Conservation (phyloP, 1,139 yeast species). For the Saccharomyces hybrid region DNA sequence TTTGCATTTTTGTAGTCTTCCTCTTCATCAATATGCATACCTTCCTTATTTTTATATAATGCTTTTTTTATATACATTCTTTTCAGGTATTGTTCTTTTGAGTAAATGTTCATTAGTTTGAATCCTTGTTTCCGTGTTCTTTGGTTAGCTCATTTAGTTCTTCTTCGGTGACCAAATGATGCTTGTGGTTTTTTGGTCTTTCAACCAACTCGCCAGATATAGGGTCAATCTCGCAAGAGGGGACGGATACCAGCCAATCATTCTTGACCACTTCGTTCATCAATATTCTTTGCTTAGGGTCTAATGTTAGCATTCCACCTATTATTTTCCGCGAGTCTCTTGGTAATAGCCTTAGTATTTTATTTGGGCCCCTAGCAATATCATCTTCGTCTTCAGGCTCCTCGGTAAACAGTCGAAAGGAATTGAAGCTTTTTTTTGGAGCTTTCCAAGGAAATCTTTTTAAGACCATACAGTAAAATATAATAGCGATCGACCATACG, state of each 20-base stretch:
- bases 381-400: conserved; percentile 33
- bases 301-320: conserved; percentile 62
- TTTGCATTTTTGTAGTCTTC: background rate
- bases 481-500: conserved; percentile 72
- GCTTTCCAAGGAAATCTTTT: conserved; percentile 75
- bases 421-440: conserved; percentile 48
- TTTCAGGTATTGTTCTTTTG: background rate
- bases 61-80: background rate
- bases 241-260: conserved; percentile 51
- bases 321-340: conserved; percentile 68
- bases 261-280: conserved; percentile 59
- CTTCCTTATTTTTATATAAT: background rate
- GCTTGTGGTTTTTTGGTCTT: conserved; percentile 37
- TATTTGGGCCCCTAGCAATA: conserved; percentile 53
- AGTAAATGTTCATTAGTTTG: background rate
- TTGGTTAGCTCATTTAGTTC: conserved; percentile 31
- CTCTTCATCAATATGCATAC: background rate
- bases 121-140: background rate
- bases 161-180: conserved; percentile 52
- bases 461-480: conserved; percentile 65
- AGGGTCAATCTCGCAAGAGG: conserved; percentile 35
- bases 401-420: conserved; percentile 38
- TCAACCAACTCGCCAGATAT: conserved; percentile 21
- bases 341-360: conserved; percentile 75
- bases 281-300: conserved; percentile 59